Evolutionary conservation across 768 basidiomycete species (phyloP), one percentile per base, ranked within the genome.

Genomic region (Mycena haematopus): DNA sequence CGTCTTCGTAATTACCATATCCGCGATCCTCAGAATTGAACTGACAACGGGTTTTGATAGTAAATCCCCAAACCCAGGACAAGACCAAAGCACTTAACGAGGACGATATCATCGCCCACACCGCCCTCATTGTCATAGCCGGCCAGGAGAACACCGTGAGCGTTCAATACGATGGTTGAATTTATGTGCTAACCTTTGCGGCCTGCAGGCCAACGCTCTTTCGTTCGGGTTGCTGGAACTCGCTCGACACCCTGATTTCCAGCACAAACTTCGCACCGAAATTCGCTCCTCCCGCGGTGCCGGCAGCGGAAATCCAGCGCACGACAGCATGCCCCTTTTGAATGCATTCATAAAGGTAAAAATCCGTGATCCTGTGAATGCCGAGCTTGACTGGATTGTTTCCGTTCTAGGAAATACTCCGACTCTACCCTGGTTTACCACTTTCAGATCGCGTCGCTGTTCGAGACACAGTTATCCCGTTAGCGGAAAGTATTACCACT

Each of bases 301-400:
- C 17, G 21, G 29, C 14, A 1, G 17, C 3, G 35, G 13, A 9
- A 42, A 35, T 22, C 10, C 40, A n/a, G 54, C 8, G 5, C 54
- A 50, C 17, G 60, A 62, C 31, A 31, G n/a, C 42, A 52, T 66
- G 44, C 42, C 55, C 8, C 46, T 56, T 29, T 25, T 66, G 40
- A 66, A 62, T 50, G 65, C 65, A 14, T 60, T 62, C 35, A 66
- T 66, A 50, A 66, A 66, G 49, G 65, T 58, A 17, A 2, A 21
- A 13, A 9, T 45, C 10, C 2, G 7, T 10, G 21, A 22, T 45
- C 10, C 10, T 17, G 10, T 22, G 44, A 45, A n/a, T 42, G 6
- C 14, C 22, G 17, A 31, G 6, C 17, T 21, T 29, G 25, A 31
- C 29, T 42, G 9, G 3, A 46, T 0, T 4, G 4, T 42, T 42